These are phyloP conservation scores for Suillus subalutaceus DNA, from an alignment of 768 basidiomycete genomes.

Conservation along the genomic window DNA sequence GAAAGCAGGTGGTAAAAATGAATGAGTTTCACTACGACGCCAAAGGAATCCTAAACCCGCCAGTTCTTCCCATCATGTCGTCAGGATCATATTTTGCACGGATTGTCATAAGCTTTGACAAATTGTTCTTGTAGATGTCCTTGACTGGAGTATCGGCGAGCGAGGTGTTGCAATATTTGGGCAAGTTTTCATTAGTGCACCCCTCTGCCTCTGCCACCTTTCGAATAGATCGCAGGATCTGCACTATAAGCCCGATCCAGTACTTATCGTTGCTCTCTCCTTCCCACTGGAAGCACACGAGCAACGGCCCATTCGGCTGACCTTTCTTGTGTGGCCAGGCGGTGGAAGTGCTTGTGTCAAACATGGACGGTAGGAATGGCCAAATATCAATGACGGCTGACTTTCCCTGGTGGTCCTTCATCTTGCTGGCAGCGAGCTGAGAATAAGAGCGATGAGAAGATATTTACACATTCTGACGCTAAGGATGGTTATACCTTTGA, in stretches of 20 bases:
- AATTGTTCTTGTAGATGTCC: slow-evolving; percentile 15
- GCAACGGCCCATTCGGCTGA: slow-evolving; percentile 18
- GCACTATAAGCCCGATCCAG: slow-evolving; percentile 15
- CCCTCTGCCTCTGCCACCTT: not conserved
- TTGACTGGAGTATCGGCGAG: slow-evolving; percentile 9
- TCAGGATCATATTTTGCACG: slow-evolving; percentile 18
- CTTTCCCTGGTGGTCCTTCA: slow-evolving; percentile 10
- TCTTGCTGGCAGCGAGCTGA: slow-evolving; percentile 9
- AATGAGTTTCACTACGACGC: no score
- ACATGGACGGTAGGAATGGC: slow-evolving; percentile 22
- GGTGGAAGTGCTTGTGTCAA: slow-evolving; percentile 11
- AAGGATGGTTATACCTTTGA: not conserved
- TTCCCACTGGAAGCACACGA: slow-evolving; percentile 19
- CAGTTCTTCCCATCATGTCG: slow-evolving; percentile 11
- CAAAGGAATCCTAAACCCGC: no score
- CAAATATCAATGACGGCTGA: slow-evolving; percentile 14
- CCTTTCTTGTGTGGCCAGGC: slow-evolving; percentile 21
- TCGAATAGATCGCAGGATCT: slow-evolving; percentile 5
- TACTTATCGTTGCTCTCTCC: slow-evolving; percentile 11
- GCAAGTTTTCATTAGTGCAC: slow-evolving; percentile 3
- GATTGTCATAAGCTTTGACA: slow-evolving; percentile 2
- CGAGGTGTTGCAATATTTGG: slow-evolving; percentile 15
- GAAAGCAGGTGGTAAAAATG: no score
- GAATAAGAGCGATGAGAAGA: not conserved
- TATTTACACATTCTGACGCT: not conserved